Percentiles rank a stretch among this genome's conserved stretches.
phyloP scores from a whole-genome alignment of 768 basidiomycete genomes.

The Tephrocybe sp. region DNA sequence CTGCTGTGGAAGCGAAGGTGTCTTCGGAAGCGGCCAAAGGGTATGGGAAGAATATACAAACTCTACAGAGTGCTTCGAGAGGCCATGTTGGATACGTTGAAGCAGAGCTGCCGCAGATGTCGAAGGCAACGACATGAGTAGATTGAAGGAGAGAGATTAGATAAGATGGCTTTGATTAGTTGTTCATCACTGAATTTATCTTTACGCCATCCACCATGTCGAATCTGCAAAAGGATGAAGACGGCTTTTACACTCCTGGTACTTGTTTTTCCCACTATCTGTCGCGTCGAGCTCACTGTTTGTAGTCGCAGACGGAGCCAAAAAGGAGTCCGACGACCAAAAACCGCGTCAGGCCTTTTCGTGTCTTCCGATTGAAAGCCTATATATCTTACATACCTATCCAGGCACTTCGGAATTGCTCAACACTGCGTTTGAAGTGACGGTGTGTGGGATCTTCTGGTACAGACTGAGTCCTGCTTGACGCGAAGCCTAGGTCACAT shows the following conservation, averaged over 20 bases:
- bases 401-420: conserved; percentile 58
- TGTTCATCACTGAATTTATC: neutral
- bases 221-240: conserved; percentile 71
- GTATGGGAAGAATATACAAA: conserved; percentile 61
- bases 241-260: conserved; percentile 78
- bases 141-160: conserved; percentile 4
- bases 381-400: neutral
- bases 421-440: conserved; percentile 81
- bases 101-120: conserved; percentile 20
- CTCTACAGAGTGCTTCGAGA: conserved; percentile 47
- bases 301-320: conserved; percentile 17
- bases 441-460: conserved; percentile 38
- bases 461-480: neutral
- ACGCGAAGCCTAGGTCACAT: conserved; percentile 66
- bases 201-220: conserved; percentile 16
- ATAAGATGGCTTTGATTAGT: conserved; percentile 13
- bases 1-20: conserved; percentile 5
- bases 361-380: neutral
- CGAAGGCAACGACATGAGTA: neutral
- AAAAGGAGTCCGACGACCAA: conserved; percentile 25
- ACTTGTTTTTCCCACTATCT: conserved; percentile 7
- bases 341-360: conserved; percentile 22
- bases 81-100: conserved; percentile 42
- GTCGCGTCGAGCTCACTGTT: conserved; percentile 1
- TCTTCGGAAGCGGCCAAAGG: conserved; percentile 61